Percentiles rank a stretch among this genome's conserved stretches.
phyloP scores from a whole-genome alignment of 306 rosid species.

The Fagus crenata region DNA sequence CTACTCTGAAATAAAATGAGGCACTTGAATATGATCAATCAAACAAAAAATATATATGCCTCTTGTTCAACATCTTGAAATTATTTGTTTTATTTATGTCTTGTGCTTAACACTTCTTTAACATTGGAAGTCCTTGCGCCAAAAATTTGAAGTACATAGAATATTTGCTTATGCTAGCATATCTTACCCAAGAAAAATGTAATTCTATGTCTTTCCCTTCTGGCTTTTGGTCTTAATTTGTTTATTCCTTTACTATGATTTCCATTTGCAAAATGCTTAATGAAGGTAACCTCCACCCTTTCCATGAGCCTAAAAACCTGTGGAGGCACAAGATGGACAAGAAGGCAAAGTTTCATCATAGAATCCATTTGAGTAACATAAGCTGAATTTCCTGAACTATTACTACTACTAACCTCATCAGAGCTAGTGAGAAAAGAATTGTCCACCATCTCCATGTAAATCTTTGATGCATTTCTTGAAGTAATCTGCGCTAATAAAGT shows the following conservation, averaged over 20 bases:
- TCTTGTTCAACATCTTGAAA: too few species aligned
- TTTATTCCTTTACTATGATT: constrained; percentile 50
- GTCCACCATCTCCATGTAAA: constrained; percentile 69
- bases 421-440: constrained; percentile 54
- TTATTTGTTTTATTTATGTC: too few species aligned
- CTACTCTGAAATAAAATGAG: too few species aligned
- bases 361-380: background rate
- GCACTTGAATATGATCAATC: too few species aligned
- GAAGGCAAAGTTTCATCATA: background rate
- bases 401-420: constrained; percentile 45
- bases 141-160: background rate
- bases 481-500: constrained; percentile 39
- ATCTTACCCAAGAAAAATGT: constrained; percentile 49
- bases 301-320: constrained; percentile 64
- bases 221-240: constrained; percentile 47
- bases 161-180: constrained; percentile 1
- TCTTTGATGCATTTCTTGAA: constrained; percentile 56
- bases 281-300: constrained; percentile 61
- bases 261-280: constrained; percentile 58
- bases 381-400: background rate
- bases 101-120: too few species aligned
- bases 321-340: constrained; percentile 14
- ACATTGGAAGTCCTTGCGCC: background rate
- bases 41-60: too few species aligned
- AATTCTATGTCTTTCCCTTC: constrained; percentile 53